A percentile compares a stretch with the other conserved stretches of the same genome.
phyloP scores from a whole-genome alignment of 345 rosid species.

The Salix koriyanagi region DNA sequence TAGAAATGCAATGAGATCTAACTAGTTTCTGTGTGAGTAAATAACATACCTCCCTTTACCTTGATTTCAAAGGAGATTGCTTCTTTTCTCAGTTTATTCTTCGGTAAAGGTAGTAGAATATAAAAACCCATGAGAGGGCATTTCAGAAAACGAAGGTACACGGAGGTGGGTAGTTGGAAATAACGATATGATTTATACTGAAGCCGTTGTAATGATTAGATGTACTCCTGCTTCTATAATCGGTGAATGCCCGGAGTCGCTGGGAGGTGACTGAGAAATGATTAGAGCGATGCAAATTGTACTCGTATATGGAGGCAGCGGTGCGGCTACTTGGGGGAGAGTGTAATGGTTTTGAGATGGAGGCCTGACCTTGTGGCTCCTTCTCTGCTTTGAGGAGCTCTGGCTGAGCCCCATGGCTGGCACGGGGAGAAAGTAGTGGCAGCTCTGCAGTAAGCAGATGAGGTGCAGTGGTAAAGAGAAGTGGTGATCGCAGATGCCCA shows the following conservation, averaged over 20 bases:
- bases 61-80: too few species aligned
- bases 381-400: conserved; percentile 17
- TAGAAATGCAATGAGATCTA: conserved; percentile 50
- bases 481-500: conserved; percentile 34
- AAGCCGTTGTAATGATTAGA: too few species aligned
- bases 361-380: not conserved
- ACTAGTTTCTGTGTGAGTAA: conserved; percentile 22
- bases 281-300: conserved; percentile 12
- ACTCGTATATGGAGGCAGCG: conserved; percentile 3
- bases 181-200: conserved; percentile 3
- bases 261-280: conserved; percentile 36
- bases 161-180: conserved; percentile 31
- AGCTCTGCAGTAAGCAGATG: too few species aligned
- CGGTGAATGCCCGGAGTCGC: conserved; percentile 12
- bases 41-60: conserved; percentile 9
- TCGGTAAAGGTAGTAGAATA: conserved; percentile 31
- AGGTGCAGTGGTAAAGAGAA: conserved; percentile 29
- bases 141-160: conserved; percentile 31
- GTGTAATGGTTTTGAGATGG: conserved; percentile 6
- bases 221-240: too few species aligned
- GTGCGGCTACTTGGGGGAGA: conserved; percentile 16
- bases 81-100: too few species aligned
- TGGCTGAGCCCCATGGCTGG: conserved; percentile 14
- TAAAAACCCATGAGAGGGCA: conserved; percentile 29
- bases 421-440: conserved; percentile 61